A percentile compares a stretch with the other conserved stretches of the same genome.
Conservation (phyloP, 306 rosid genomes). For the Crotalaria pallida region DNA sequence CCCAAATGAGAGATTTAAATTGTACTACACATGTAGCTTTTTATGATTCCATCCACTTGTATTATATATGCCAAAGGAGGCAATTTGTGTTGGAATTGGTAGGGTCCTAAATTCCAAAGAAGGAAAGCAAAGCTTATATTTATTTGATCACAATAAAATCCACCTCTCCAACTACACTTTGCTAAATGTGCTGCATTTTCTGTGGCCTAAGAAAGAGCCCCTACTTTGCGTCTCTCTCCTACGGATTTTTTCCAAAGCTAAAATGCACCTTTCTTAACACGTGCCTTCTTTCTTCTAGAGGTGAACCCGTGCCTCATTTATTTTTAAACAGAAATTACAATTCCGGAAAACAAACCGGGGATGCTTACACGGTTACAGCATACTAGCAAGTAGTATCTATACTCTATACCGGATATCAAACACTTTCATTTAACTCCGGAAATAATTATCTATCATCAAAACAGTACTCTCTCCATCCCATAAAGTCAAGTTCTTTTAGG, state of each 20-base stretch:
- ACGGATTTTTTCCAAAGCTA: not conserved
- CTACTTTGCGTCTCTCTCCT: not conserved
- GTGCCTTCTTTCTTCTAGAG: not conserved
- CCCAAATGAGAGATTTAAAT: slow-evolving; percentile 20
- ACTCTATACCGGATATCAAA: too few relatives aligned
- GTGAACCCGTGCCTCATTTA: not conserved
- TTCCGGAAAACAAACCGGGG: not conserved
- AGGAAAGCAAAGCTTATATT: not conserved
- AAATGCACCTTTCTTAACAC: not conserved
- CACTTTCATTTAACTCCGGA: too few relatives aligned
- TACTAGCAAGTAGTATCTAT: too few relatives aligned
- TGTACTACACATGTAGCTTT: slow-evolving; percentile 4
- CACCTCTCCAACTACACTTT: slow-evolving; percentile 3
- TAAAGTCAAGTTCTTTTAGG: too few relatives aligned
- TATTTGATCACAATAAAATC: not conserved
- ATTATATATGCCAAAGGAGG: slow-evolving; percentile 18
- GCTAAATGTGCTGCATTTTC: not conserved
- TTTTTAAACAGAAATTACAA: not conserved
- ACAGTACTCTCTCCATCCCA: too few relatives aligned
- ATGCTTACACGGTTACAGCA: too few relatives aligned
- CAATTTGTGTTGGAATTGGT: slow-evolving; percentile 15
- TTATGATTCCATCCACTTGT: not conserved
- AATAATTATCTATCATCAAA: too few relatives aligned
- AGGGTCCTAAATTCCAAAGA: slow-evolving; percentile 15
- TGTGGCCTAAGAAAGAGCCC: slow-evolving; percentile 15